These are phyloP conservation scores for Drechslerella dactyloides DNA, from an alignment of 2,329 filamentous ascomycete species.

Conservation along the genomic window DNA sequence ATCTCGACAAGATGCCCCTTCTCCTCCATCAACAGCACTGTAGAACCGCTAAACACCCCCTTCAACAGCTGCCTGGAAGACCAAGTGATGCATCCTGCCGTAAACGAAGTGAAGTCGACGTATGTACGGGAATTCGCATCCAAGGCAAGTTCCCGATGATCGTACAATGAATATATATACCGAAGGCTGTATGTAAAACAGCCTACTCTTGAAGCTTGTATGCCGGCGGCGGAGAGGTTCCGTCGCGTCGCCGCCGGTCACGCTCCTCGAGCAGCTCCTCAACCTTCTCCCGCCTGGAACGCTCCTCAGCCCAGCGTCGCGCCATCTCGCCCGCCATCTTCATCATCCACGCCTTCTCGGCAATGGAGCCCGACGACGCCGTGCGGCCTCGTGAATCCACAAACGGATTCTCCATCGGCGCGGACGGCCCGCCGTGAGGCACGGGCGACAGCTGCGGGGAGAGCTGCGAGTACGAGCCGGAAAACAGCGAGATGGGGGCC, in stretches of 20 bases:
- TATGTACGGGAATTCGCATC: neutral
- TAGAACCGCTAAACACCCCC: neutral
- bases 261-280: conserved; percentile 51
- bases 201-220: conserved; percentile 37
- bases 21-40: conserved; percentile 1
- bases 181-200: neutral
- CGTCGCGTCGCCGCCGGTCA: conserved; percentile 51
- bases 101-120: neutral
- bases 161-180: conserved; percentile 2
- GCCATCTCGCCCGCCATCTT: conserved; percentile 96
- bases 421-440: conserved; percentile 36
- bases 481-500: conserved; percentile 35
- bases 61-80: neutral
- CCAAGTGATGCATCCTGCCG: neutral
- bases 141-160: neutral
- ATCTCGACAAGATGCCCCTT: neutral
- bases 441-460: conserved; percentile 34
- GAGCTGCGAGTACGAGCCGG: conserved; percentile 38
- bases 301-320: conserved; percentile 84
- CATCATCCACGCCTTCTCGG: conserved; percentile 84
- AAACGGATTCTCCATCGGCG: conserved; percentile 39
- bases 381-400: conserved; percentile 43
- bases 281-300: conserved; percentile 60
- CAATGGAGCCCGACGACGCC: conserved; percentile 62
- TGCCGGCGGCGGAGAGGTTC: conserved; percentile 48